Base-by-base conservation (phyloP, 805 yeast genomes). In the Hyphopichia homilentoma region DNA sequence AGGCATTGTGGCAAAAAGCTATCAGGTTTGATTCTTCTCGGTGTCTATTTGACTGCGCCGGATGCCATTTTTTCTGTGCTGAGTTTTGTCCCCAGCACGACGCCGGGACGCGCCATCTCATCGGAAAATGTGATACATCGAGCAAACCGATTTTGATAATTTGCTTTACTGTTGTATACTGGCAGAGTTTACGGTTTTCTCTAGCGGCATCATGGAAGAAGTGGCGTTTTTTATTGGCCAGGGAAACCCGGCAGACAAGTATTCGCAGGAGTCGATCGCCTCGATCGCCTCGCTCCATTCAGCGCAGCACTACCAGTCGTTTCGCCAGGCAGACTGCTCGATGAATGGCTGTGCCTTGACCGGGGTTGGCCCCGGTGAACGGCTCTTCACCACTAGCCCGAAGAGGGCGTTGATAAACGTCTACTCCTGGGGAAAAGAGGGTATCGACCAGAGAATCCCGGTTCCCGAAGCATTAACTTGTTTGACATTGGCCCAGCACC, bases 371-470 rank as follows among this genome's bases (percentile, higher is more conserved):
- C 37, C 54, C 6, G 76, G 77, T 11, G 72, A 73, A 25, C 69
- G 77, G 34, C 50, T 82, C 9, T 73, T 85, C 39, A 78, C 76
- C 7, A 84, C 86, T 1, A 78, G 81, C 39, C 63, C 67, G n/a
- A 75, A 70, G 25, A 84, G 82, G 50, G 93, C 96, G 0, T 57
- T 87, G 38, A 61, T 89, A 18, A 80, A 83, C 40, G 82, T 81
- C 2, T 89, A 86, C 50, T 59, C 77, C 5, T 70, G 79, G 65
- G 82, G 85, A 14, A 78, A 81, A 43, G 84, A 78, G 68, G 66
- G 85, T 20, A 74, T 79, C 5, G 86, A 84, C 44, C 93, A 88
- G 61, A 69, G 81, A 47, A 68, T 89, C 25, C 93, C 96, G 0
- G 66, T 89, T 9, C 96, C 97, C 0, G 97, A 86, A 55, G 77